phyloP scores from a whole-genome alignment of 306 rosid species.

The Rubus idaeus region DNA sequence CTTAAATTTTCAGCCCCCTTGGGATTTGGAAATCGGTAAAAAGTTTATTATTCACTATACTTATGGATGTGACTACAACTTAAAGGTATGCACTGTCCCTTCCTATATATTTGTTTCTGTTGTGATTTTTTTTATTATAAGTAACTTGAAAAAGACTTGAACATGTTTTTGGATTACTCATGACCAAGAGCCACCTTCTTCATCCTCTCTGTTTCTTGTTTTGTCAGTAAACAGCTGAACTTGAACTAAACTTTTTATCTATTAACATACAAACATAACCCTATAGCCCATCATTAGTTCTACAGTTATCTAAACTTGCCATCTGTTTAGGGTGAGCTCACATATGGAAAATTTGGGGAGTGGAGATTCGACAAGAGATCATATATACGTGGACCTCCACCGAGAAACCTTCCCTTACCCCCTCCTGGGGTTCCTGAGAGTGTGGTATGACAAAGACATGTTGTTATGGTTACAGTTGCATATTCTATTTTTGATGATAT shows the following conservation, averaged over 20 bases:
- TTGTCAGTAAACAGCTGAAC: background rate
- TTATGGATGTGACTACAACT: slow-evolving; percentile 85
- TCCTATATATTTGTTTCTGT: background rate
- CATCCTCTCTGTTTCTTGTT: background rate
- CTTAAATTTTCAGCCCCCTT: slow-evolving; percentile 82
- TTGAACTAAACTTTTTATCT: background rate
- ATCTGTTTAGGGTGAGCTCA: slow-evolving; percentile 72
- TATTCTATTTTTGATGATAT: background rate
- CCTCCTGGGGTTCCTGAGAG: slow-evolving; percentile 98
- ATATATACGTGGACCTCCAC: slow-evolving; percentile 78
- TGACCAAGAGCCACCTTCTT: background rate
- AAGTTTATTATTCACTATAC: slow-evolving; percentile 85
- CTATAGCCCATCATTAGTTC: background rate
- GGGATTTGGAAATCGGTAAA: slow-evolving; percentile 67
- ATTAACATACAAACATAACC: background rate
- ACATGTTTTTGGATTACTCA: background rate
- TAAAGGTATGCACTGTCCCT: slow-evolving; percentile 50
- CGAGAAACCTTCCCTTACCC: slow-evolving; percentile 76
- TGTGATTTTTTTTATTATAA: background rate
- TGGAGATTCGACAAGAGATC: slow-evolving; percentile 99
- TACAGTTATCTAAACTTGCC: slow-evolving; percentile 12
- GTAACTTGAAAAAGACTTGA: background rate
- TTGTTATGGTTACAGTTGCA: slow-evolving; percentile 2
- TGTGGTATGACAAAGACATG: slow-evolving; percentile 66
- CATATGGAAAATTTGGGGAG: slow-evolving; percentile 86